Evolutionary conservation across 2,329 filamentous ascomycete species (phyloP).

Genomic region (Alternaria sp.): DNA sequence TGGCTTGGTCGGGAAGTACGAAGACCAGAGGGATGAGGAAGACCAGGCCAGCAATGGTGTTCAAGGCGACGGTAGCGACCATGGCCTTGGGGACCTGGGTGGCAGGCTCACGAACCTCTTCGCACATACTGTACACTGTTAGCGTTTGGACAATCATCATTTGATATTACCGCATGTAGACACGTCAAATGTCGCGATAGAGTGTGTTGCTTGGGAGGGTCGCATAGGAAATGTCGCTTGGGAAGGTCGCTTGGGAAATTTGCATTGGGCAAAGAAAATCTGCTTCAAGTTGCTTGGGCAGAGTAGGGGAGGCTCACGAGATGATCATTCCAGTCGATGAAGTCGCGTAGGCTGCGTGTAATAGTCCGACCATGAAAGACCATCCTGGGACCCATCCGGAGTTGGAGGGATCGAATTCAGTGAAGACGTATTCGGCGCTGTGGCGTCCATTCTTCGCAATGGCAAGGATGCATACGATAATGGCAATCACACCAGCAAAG

Average conservation of each 20-base stretch:
- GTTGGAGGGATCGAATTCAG: slow-evolving; percentile 69
- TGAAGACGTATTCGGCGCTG: slow-evolving; percentile 70
- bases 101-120: slow-evolving; percentile 73
- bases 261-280: slow-evolving; percentile 27
- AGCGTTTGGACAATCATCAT: slow-evolving; percentile 30
- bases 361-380: slow-evolving; percentile 76
- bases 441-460: slow-evolving; percentile 74
- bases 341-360: slow-evolving; percentile 77
- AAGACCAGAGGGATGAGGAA: slow-evolving; percentile 76
- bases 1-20: slow-evolving; percentile 70
- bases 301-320: slow-evolving; percentile 63
- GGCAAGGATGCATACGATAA: slow-evolving; percentile 69
- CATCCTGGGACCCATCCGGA: slow-evolving; percentile 77
- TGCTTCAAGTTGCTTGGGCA: slow-evolving; percentile 44
- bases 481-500: slow-evolving; percentile 73
- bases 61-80: slow-evolving; percentile 72
- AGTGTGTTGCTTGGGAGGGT: slow-evolving; percentile 23
- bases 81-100: slow-evolving; percentile 77
- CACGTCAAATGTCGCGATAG: slow-evolving; percentile 30
- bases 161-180: slow-evolving; percentile 27
- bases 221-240: slow-evolving; percentile 28
- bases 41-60: slow-evolving; percentile 71
- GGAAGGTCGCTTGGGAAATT: slow-evolving; percentile 30
- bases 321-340: slow-evolving; percentile 84
- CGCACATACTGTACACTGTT: slow-evolving; percentile 69